Evolutionary conservation across 2,329 filamentous ascomycete genomes (phyloP), one percentile per base, ranked within the genome.

Genomic region (Aureobasidium sp.): DNA sequence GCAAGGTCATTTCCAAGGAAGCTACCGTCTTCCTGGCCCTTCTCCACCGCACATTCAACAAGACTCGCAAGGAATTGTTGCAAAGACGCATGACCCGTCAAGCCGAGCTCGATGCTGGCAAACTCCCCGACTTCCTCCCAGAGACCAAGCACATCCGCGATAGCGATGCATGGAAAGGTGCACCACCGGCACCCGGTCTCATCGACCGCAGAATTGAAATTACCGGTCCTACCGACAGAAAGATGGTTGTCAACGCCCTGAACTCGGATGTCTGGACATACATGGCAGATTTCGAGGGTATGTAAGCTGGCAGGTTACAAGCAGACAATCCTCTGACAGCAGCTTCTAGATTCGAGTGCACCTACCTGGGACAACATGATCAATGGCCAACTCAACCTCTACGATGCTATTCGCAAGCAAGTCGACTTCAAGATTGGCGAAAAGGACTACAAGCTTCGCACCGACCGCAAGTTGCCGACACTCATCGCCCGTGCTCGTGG

Each of bases 341-440:
- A 10, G 14, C 2, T 8, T 29, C 34, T 34, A 96, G 92, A 97
- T 76, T 96, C 94, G 7, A 94, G 84, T 71, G 92, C 94, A 29
- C 94, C 94, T 29, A 97, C 94, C 47, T 99, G 94, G 94, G 91
- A 96, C 68, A 97, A 97, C 81, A 97, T 97, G 92, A 88, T 97
- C 80, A 96, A 94, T 69, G 94, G 94, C 66, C 94, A 99, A 78
- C 87, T 97, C 68, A 99, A 97, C 81, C 84, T 99, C 62, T 95
- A 97, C 80, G 94, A 97, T 71, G 94, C 92, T 68, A 91, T 96
- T 73, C 90, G 94, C 71, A 87, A 85, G 68, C 89, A 97, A 78
- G 86, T 97, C 69, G 93, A 97, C 80, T 97, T 97, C 83, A 95
- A 94, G 82, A 88, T 92, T 72, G 92, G 92, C 66, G 81, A 85